Conservation (phyloP, 192 early-diverging fungal species). For the Ramicandelaber brevisporus region DNA sequence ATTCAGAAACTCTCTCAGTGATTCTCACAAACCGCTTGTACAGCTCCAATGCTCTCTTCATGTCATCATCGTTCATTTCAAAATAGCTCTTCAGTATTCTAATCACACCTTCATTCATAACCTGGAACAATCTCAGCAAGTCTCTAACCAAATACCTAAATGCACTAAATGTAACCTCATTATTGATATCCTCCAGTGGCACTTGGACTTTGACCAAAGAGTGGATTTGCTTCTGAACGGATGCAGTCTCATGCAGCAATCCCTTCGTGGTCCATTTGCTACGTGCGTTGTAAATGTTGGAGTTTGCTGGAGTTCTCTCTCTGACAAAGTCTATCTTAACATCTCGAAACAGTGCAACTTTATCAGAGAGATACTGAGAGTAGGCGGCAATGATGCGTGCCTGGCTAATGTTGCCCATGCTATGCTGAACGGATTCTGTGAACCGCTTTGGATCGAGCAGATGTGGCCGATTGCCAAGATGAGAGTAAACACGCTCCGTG, state of each 20-base stretch:
- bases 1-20: slow-evolving; percentile 18
- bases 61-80: slow-evolving; percentile 16
- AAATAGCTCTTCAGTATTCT: slow-evolving; percentile 28
- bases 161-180: slow-evolving; percentile 19
- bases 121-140: slow-evolving; percentile 23
- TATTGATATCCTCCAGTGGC: slow-evolving; percentile 17
- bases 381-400: slow-evolving; percentile 22
- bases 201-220: slow-evolving; percentile 21
- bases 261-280: slow-evolving; percentile 10
- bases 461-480: slow-evolving; percentile 10
- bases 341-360: slow-evolving; percentile 16
- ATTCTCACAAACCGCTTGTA: slow-evolving; percentile 24
- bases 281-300: slow-evolving; percentile 17
- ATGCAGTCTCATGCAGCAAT: slow-evolving; percentile 18
- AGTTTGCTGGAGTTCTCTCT: slow-evolving; percentile 10
- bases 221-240: slow-evolving; percentile 19
- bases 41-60: slow-evolving; percentile 18
- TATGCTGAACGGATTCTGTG: slow-evolving; percentile 5
- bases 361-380: slow-evolving; percentile 17
- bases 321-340: slow-evolving; percentile 18
- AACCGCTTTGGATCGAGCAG: slow-evolving; percentile 18
- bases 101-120: slow-evolving; percentile 25
- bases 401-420: slow-evolving; percentile 14
- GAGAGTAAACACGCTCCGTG: slow-evolving; percentile 12
- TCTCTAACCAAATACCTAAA: slow-evolving; percentile 20